Conservation (phyloP, 305 asterid species). For the Fraxinus dipetala region DNA sequence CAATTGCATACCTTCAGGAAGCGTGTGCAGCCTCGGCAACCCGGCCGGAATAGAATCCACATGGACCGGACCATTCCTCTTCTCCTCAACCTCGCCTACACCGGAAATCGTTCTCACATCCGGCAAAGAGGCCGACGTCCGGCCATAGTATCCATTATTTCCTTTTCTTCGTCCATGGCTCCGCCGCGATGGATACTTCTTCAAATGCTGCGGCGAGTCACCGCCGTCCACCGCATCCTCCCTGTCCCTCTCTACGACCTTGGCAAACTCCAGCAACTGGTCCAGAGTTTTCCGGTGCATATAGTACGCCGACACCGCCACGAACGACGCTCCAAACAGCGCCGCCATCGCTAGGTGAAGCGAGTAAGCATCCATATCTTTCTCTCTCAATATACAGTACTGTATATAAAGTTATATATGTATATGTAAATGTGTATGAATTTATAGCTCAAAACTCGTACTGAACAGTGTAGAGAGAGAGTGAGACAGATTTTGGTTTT, state of each 20-base stretch:
- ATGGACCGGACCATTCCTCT: conserved; percentile 47
- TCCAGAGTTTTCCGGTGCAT: conserved; percentile 89
- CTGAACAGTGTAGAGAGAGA: conserved; percentile 27
- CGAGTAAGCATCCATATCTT: conserved; percentile 64
- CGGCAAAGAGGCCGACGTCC: conserved; percentile 65
- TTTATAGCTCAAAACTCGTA: conserved; percentile 42
- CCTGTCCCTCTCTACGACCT: conserved; percentile 66
- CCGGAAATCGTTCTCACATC: conserved; percentile 64
- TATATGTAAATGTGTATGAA: background rate
- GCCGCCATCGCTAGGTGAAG: conserved; percentile 97
- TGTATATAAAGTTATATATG: background rate
- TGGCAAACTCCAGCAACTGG: conserved; percentile 79
- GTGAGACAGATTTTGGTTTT: conserved; percentile 5
- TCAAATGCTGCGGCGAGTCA: conserved; percentile 49
- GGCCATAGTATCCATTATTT: conserved; percentile 48
- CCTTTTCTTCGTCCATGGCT: conserved; percentile 40
- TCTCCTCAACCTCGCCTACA: conserved; percentile 44
- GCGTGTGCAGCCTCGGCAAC: conserved; percentile 77
- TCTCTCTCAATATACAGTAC: background rate
- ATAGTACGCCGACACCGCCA: conserved; percentile 90
- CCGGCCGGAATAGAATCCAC: conserved; percentile 75
- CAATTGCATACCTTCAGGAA: conserved; percentile 65
- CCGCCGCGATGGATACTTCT: conserved; percentile 42
- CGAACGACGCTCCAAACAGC: conserved; percentile 87
- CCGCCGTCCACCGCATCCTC: conserved; percentile 44